Percentiles rank a stretch among this genome's conserved stretches.
Conservation (phyloP, 192 early-diverging fungal genomes). For the Coemansia sp. region DNA sequence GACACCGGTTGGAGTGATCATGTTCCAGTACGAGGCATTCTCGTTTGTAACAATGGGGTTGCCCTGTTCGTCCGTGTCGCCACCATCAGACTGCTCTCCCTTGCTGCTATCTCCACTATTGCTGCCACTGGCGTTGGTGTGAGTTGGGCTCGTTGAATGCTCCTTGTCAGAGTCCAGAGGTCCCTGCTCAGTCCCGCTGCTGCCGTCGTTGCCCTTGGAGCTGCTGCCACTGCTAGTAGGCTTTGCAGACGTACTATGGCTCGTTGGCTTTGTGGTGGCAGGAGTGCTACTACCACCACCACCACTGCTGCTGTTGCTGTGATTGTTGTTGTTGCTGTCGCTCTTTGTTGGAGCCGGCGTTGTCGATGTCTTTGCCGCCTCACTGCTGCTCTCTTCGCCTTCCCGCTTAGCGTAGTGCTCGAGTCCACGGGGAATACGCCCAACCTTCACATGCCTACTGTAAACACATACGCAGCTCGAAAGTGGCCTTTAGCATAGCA, state of each 20-base stretch:
- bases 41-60: slow-evolving; percentile 45
- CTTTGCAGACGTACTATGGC: slow-evolving; percentile 15
- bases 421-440: slow-evolving; percentile 1
- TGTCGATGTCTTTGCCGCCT: neutral
- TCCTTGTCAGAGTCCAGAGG: slow-evolving; percentile 16
- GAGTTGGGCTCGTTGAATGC: neutral
- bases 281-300: neutral
- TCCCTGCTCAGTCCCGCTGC: slow-evolving; percentile 17
- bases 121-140: slow-evolving; percentile 8
- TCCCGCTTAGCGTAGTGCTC: neutral
- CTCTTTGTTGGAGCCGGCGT: neutral
- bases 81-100: slow-evolving; percentile 5
- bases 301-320: neutral
- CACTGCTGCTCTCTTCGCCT: neutral
- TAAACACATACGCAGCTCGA: neutral
- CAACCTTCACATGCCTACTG: slow-evolving; percentile 8
- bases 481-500: neutral
- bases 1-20: slow-evolving; percentile 45
- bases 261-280: neutral
- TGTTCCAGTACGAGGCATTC: slow-evolving; percentile 36
- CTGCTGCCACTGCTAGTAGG: slow-evolving; percentile 20
- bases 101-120: slow-evolving; percentile 6
- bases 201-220: slow-evolving; percentile 13
- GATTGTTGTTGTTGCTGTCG: neutral
- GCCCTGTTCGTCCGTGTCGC: slow-evolving; percentile 36